A percentile compares a stretch with the other conserved stretches of the same genome.
Evolutionary conservation across 2,329 filamentous ascomycete genomes (phyloP).

Genomic region (Elsinoe ampelina): DNA sequence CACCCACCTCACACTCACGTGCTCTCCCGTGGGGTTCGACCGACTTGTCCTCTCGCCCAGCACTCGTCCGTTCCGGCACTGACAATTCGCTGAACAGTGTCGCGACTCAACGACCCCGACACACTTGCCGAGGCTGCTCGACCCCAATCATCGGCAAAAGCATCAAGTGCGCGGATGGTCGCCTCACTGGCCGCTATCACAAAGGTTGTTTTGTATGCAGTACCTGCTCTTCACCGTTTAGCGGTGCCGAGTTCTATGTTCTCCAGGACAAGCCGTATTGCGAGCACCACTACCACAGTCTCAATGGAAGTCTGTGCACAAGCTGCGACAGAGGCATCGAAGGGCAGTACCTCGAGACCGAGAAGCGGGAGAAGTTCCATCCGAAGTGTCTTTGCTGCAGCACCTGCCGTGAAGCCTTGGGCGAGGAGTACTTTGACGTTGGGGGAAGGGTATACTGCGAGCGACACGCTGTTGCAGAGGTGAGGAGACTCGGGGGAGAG

Average conservation of each 20-base stretch:
- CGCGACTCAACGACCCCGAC: constrained; percentile 33
- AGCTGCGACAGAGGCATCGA: constrained; percentile 80
- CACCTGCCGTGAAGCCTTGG: constrained; percentile 64
- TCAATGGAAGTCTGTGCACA: constrained; percentile 78
- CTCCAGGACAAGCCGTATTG: constrained; percentile 81
- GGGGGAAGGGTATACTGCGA: constrained; percentile 75
- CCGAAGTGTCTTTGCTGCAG: constrained; percentile 76
- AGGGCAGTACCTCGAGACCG: constrained; percentile 84
- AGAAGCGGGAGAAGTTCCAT: constrained; percentile 70
- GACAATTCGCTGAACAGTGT: constrained; percentile 17
- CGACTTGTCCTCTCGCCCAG: constrained; percentile 12
- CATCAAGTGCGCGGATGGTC: constrained; percentile 84
- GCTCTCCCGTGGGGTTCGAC: neutral
- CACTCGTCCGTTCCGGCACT: constrained; percentile 19
- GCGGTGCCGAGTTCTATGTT: constrained; percentile 87
- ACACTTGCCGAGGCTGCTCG: constrained; percentile 73
- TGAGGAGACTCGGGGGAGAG: constrained; percentile 19
- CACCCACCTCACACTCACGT: constrained; percentile 5
- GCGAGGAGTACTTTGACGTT: constrained; percentile 86
- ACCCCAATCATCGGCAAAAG: constrained; percentile 79
- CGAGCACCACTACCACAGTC: constrained; percentile 80
- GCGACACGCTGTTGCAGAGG: constrained; percentile 58
- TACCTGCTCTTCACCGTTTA: constrained; percentile 71
- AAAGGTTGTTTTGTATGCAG: constrained; percentile 89
- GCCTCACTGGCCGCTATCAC: constrained; percentile 87